phyloP scores from a whole-genome alignment of 2,329 filamentous ascomycete genomes.

The Botrytis pseudocinerea region DNA sequence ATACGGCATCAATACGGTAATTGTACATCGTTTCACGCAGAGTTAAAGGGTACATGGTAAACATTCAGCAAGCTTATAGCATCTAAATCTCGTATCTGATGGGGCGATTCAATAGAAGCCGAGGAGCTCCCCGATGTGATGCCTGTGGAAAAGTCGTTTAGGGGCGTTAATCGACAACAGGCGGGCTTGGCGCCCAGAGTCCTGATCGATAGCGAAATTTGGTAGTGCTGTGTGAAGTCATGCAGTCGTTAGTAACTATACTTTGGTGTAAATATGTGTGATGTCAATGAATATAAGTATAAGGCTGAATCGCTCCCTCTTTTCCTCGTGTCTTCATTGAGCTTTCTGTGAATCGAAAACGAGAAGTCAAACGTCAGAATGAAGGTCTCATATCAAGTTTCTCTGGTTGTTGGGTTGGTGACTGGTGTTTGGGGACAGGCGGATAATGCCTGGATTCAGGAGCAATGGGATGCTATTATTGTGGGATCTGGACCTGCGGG shows the following conservation, averaged over 20 bases:
- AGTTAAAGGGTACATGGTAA: neutral
- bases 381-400: constrained; percentile 1
- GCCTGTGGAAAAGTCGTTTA: neutral
- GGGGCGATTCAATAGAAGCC: neutral
- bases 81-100: constrained; percentile 5
- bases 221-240: neutral
- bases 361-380: neutral
- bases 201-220: neutral
- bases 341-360: neutral
- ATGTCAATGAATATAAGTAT: neutral
- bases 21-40: neutral
- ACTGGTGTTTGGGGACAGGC: neutral
- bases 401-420: constrained; percentile 8
- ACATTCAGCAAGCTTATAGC: neutral
- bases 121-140: neutral
- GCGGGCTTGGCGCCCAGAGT: neutral
- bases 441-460: constrained; percentile 32
- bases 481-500: constrained; percentile 53
- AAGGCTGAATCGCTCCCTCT: neutral
- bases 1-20: constrained; percentile 9
- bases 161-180: too few species aligned
- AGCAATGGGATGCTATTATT: constrained; percentile 44
- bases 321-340: neutral
- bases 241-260: neutral
- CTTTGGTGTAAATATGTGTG: constrained; percentile 3